Evolutionary conservation across 2,329 filamentous ascomycete species (phyloP).

Genomic region (Stromatinia cepivora): DNA sequence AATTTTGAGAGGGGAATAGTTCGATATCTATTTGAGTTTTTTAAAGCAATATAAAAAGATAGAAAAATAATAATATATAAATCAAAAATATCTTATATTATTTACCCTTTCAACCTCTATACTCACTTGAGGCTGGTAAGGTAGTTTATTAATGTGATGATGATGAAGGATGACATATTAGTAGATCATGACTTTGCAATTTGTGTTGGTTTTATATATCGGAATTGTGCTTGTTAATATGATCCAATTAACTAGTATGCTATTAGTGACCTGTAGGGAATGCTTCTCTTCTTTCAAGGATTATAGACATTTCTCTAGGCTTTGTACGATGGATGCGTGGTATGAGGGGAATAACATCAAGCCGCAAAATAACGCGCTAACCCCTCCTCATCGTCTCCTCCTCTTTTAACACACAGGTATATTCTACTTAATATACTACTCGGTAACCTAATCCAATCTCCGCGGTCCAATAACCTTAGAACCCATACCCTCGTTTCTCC

Average conservation of each 20-base stretch:
- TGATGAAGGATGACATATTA: neutral
- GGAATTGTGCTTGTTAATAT: neutral
- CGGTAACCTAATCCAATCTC: neutral
- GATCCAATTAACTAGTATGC: neutral
- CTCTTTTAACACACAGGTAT: neutral
- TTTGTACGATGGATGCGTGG: neutral
- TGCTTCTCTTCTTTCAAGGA: neutral
- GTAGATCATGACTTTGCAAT: neutral
- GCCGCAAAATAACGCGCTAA: neutral
- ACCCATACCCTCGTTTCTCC: no score
- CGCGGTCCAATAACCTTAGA: neutral
- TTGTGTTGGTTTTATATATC: neutral
- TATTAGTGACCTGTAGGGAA: no score
- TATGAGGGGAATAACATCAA: neutral
- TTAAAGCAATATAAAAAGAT: no score
- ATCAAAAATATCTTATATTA: no score
- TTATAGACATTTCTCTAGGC: neutral
- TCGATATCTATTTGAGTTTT: no score
- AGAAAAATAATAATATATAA: no score
- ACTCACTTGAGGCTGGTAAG: neutral
- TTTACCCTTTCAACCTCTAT: no score
- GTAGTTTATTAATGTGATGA: neutral
- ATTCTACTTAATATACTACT: neutral
- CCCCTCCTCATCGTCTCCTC: neutral
- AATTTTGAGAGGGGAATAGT: no score